A percentile compares a stretch with the other conserved stretches of the same genome.
Conservation (phyloP, 331 rosid species). For the Dryas integrifolia region DNA sequence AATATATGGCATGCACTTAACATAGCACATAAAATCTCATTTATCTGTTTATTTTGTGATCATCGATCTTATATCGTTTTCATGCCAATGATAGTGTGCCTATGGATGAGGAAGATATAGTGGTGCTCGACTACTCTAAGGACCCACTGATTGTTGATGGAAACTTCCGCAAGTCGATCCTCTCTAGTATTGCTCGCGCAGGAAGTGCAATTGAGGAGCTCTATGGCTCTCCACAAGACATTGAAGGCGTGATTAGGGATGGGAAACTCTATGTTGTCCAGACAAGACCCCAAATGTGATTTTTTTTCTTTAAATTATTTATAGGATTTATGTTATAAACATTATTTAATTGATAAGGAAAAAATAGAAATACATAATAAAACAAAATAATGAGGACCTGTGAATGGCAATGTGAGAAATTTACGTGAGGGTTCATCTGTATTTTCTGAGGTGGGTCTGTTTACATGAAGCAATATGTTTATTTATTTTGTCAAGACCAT, state of each 20-base stretch:
- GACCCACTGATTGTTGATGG: slow-evolving; percentile 64
- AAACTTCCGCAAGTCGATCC: slow-evolving; percentile 62
- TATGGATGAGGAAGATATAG: slow-evolving; percentile 82
- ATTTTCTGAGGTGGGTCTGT: background rate
- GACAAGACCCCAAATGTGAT: slow-evolving; percentile 96
- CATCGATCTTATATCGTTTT: background rate
- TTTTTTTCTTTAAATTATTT: background rate
- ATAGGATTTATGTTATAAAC: background rate
- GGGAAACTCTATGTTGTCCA: slow-evolving; percentile 89
- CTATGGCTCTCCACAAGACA: slow-evolving; percentile 87
- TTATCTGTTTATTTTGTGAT: background rate
- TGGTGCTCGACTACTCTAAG: slow-evolving; percentile 78
- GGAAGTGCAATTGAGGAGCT: slow-evolving; percentile 82
- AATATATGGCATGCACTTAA: background rate
- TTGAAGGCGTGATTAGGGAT: slow-evolving; percentile 89
- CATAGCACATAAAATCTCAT: background rate
- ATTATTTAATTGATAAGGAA: background rate
- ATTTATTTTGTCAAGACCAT: background rate
- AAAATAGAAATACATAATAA: background rate
- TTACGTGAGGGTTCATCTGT: background rate
- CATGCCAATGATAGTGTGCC: slow-evolving; percentile 59
- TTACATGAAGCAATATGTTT: background rate
- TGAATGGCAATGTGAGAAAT: background rate
- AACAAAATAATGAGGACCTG: background rate
- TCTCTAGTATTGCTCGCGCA: slow-evolving; percentile 83